Evolutionary conservation across 2,329 filamentous ascomycete genomes (phyloP), one percentile per base, ranked within the genome.

Genomic region (Triangularia setosa): DNA sequence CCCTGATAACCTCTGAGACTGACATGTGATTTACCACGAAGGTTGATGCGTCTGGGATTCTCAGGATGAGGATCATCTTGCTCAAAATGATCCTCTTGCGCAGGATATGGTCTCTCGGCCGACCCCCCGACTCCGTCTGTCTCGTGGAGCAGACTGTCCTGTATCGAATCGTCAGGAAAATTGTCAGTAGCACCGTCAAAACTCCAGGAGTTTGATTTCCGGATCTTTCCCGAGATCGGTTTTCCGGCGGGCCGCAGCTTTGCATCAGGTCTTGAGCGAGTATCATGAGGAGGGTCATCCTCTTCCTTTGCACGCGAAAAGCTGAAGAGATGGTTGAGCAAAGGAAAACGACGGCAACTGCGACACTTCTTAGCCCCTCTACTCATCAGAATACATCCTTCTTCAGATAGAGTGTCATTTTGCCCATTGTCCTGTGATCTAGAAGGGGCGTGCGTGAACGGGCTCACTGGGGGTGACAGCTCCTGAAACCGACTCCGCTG

Each of bases 11-110:
- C 82, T 54, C 74, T 76, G 11, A 87, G 75, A 68, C 84, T 87
- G 69, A 86, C 78, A 71, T 87, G 83, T 1, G 82, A 83, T 65
- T 78, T 80, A 30, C 79, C 79, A 62, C 78, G 78, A 28, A 87
- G 78, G 70, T 76, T 82, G 64, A 83, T 76, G 4, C 73, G 72
- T 16, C 35, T 33, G 23, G 2, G 23, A 53, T 53, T 52, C 24
- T 60, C 24, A 16, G 58, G 28, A 12, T 23, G 44, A 55, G 25
- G 16, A 6, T 60, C 56, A 14, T 61, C 58, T 35, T 61, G 35
- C 48, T 61, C 48, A 11, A 56, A 40, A 52, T 56, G 60, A 21
- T 25, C 24, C 11, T 27, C 44, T 61, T 27, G 23, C 14, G 25
- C 27, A 14, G 61, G 55, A 23, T 69, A 4, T 69, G 71, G 8